These are phyloP conservation scores for Fusarium falciforme DNA, from an alignment of 2,329 filamentous ascomycete genomes.

Conservation along the genomic window DNA sequence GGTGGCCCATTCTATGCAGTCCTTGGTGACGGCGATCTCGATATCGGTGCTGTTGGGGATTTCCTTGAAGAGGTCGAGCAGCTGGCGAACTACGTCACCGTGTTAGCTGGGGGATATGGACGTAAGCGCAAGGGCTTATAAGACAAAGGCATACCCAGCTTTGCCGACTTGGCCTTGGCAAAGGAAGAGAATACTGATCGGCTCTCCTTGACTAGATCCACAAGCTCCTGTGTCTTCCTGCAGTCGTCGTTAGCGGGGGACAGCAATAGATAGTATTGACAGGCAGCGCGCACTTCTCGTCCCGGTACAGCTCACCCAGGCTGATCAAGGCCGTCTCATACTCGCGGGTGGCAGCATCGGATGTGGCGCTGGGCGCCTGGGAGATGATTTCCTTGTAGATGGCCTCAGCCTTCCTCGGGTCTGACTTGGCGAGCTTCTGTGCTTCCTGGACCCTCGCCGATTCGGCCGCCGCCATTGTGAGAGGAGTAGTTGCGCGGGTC, in stretches of 20 bases:
- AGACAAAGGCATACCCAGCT: slow-evolving; percentile 77
- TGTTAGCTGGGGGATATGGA: slow-evolving; percentile 20
- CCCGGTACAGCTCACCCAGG: slow-evolving; percentile 91
- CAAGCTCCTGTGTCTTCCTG: slow-evolving; percentile 85
- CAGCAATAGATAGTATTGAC: background rate
- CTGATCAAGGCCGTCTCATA: slow-evolving; percentile 91
- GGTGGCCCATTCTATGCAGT: slow-evolving; percentile 99
- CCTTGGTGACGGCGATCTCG: slow-evolving; percentile 95
- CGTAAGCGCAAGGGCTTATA: background rate
- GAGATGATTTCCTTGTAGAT: slow-evolving; percentile 92
- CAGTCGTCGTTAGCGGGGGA: slow-evolving; percentile 30
- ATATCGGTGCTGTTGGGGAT: slow-evolving; percentile 96
- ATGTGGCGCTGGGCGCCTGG: slow-evolving; percentile 82
- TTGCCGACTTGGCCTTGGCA: slow-evolving; percentile 98
- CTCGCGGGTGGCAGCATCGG: slow-evolving; percentile 87
- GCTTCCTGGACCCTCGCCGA: slow-evolving; percentile 84
- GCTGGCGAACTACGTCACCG: slow-evolving; percentile 79
- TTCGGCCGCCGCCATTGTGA: slow-evolving; percentile 67
- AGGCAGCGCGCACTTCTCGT: slow-evolving; percentile 75
- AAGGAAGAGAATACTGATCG: slow-evolving; percentile 93
- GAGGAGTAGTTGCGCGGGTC: slow-evolving; percentile 23
- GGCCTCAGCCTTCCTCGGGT: slow-evolving; percentile 85
- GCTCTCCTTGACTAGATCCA: slow-evolving; percentile 90
- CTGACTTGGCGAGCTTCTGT: slow-evolving; percentile 82
- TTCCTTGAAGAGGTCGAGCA: slow-evolving; percentile 93